A percentile compares a stretch with the other conserved stretches of the same genome.
Conservation (phyloP, 2,329 filamentous ascomycete species). For the Colletotrichum tropicale region DNA sequence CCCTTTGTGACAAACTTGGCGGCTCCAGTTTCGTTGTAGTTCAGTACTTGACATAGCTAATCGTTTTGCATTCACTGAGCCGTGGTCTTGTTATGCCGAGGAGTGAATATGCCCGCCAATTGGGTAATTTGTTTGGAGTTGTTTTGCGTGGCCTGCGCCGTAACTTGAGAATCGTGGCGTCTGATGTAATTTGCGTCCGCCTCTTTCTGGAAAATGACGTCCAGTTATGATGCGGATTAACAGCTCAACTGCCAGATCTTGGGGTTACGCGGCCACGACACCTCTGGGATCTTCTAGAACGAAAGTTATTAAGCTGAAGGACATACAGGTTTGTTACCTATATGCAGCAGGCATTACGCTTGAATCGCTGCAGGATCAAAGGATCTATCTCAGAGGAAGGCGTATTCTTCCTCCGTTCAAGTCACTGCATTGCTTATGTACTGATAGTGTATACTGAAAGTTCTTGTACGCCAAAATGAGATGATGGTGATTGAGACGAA, state of each 20-base stretch:
- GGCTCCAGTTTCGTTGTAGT: background rate
- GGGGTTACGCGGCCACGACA: background rate
- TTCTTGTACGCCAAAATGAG: background rate
- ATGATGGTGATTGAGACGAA: background rate
- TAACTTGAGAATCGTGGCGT: background rate
- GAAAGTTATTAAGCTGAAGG: background rate
- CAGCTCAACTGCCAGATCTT: background rate
- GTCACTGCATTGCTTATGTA: background rate
- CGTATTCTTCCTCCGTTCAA: background rate
- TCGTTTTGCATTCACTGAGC: background rate
- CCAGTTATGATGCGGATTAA: background rate
- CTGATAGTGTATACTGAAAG: background rate
- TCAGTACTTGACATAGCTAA: background rate
- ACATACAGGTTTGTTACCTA: background rate
- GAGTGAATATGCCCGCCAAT: background rate
- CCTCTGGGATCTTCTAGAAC: background rate
- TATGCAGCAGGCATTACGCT: background rate
- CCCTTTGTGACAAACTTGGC: background rate
- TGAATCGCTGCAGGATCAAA: background rate
- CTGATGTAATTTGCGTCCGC: background rate
- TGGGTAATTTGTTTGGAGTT: background rate
- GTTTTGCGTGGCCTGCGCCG: background rate
- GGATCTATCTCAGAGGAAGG: background rate
- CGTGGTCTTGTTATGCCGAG: background rate
- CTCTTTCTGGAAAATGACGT: background rate